These are phyloP conservation scores for Sechiopsis laciniata DNA, from an alignment of 306 rosid species.

Conservation along the genomic window DNA sequence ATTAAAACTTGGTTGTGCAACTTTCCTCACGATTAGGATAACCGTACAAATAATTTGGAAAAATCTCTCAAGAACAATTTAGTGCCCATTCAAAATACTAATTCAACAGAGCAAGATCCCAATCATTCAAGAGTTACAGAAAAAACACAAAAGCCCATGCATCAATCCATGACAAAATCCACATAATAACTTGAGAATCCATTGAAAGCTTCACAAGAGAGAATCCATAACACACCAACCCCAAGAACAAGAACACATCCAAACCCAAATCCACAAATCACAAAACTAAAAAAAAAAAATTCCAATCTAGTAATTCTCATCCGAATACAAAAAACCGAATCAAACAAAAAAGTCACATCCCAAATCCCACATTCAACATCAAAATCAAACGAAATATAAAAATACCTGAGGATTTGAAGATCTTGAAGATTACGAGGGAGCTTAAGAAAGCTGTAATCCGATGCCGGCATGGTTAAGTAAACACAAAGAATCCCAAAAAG, in stretches of 20 bases:
- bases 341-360: neutral
- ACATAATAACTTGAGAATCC: conserved; percentile 46
- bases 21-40: neutral
- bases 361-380: neutral
- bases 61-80: neutral
- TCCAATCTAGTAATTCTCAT: conserved; percentile 50
- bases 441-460: conserved; percentile 97
- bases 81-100: neutral
- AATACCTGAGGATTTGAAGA: conserved; percentile 72
- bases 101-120: conserved; percentile 47
- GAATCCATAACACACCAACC: conserved; percentile 57
- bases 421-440: conserved; percentile 80
- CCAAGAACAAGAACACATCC: conserved; percentile 43
- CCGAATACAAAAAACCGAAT: conserved; percentile 29
- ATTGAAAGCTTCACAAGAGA: conserved; percentile 55
- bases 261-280: conserved; percentile 52
- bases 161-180: conserved; percentile 48
- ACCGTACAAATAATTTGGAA: neutral
- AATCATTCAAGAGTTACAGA: conserved; percentile 53
- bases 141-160: conserved; percentile 50
- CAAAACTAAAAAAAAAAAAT: conserved; percentile 41
- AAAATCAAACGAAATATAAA: neutral
- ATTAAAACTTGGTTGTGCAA: neutral
- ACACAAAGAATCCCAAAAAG: conserved; percentile 48
- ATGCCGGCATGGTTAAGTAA: conserved; percentile 79